Base-by-base conservation (phyloP, 192 early-diverging fungal species). In the Coemansia sp. region DNA sequence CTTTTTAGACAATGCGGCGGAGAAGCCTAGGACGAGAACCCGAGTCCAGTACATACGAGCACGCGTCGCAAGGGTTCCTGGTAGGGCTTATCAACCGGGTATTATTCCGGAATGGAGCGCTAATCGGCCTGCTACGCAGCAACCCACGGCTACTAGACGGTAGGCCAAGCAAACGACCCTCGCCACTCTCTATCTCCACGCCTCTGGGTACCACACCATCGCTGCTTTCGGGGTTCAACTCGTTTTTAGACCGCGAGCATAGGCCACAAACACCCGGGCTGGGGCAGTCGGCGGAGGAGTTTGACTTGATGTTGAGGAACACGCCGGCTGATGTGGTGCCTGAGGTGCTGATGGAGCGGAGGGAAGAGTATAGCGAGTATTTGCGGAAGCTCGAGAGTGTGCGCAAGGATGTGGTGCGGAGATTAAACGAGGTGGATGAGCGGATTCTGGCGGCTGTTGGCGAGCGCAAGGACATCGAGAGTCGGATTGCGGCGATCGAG, bases 201-300 rank as follows among this genome's bases (percentile, higher is more conserved):
- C 73, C 63, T 2, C 15, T 77, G 0, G 70, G 57, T 12, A 57
- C 63, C 1, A 58, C 70, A 62, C 67, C 74, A n/a, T 73, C 78
- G 50, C 62, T 81, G 48, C 55, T 81, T 1, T 69, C 78, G 2
- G 78, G 78, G 12, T 81, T 76, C 57, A 73, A 38, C 17, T 45
- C 74, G 32, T 69, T 70, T 58, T 25, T 81, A 50, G 70, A 61
- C 17, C 46, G 29, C 21, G 64, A 72, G 6, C 62, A 48, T 4
- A 48, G 3, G 27, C 23, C 51, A 37, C 36, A 37, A 37, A 37
- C 36, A 37, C 36, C 1, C 8, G 51, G 51, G 38, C 67, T 73
- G 15, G 53, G 38, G 11, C 64, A 73, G 29, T 41, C 70, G 3
- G 66, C 74, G 0, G 62, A 61, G 1, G 74, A 63, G 38, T 81